Base-by-base conservation (phyloP, 2,329 filamentous ascomycete genomes). In the Cladobotryum mycophilum region DNA sequence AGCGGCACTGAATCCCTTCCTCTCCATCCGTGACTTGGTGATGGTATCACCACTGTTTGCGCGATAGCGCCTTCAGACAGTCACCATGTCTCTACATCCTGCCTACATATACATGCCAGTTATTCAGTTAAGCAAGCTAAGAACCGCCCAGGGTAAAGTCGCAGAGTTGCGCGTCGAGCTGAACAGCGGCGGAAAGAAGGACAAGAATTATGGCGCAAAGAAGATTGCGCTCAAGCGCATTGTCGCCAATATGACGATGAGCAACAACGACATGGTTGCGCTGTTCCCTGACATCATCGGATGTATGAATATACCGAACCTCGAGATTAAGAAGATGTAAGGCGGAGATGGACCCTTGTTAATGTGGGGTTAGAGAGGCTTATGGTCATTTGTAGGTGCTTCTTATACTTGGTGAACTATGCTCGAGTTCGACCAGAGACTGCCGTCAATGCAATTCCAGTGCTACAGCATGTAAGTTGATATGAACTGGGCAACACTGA, bases 221-320 rank as follows among this genome's bases (percentile, higher is more conserved):
- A 97, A 97, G 81, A 95, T 96, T 65, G 91, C 93, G 11, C 79
- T 99, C 56, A 99, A 99, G 80, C 96, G 96, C 79, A 97, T 99
- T 60, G 93, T 99, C 61, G 93, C 93, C 67, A 99, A 99, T 68
- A 99, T 99, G 93, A 99, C 93, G 58, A 99, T 99, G 93, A 97
- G 92, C 81, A 99, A 99, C 74, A 99, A 97, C 66, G 93, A 99
- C 70, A 99, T 99, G 93, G 87, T 97, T 49, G 90, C 89, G 37
- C 76, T 99, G 47, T 99, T 99, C 61, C 90, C 92, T 15, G 93
- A 99, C 66, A 87, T 99, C 53, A 88, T 99, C 60, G 84, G 78
- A 56, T 97, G 92, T 76, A 99, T 99, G 93, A 84, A 88, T 61
- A 88, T 99, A 55, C 86, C 85, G 47, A 95, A 88, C 62, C 74